These are phyloP conservation scores for Polygonum maritimum DNA, from an alignment of 148 eudicot genomes.

Conservation along the genomic window DNA sequence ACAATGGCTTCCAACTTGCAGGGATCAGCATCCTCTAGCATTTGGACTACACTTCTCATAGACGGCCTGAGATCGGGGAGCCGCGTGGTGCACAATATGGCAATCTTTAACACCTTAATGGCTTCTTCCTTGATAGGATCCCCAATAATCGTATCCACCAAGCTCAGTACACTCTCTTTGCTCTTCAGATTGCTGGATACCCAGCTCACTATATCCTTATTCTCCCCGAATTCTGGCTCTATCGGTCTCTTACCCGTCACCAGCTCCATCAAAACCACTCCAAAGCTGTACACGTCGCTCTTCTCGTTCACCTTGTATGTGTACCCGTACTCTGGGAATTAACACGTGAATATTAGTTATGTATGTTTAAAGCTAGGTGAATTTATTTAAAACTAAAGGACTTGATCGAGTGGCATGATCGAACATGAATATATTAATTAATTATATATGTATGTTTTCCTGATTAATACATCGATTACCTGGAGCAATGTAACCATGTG, in stretches of 20 bases:
- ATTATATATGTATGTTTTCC: too few species aligned
- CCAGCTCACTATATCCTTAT: slow-evolving; percentile 70
- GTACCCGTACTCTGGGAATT: slow-evolving; percentile 75
- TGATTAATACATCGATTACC: too few species aligned
- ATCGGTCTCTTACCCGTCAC: slow-evolving; percentile 84
- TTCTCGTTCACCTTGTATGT: slow-evolving; percentile 77
- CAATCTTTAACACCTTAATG: slow-evolving; percentile 58
- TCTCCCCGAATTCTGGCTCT: slow-evolving; percentile 65
- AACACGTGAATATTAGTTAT: background rate
- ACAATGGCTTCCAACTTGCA: slow-evolving; percentile 35
- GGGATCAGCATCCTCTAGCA: slow-evolving; percentile 84
- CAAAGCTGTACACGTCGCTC: slow-evolving; percentile 90
- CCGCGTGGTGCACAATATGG: slow-evolving; percentile 55
- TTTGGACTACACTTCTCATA: slow-evolving; percentile 74
- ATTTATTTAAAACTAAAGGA: too few species aligned
- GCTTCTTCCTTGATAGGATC: slow-evolving; percentile 47
- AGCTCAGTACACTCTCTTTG: slow-evolving; percentile 46
- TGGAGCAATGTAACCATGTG: slow-evolving; percentile 94
- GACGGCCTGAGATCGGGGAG: slow-evolving; percentile 61
- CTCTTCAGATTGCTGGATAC: slow-evolving; percentile 57
- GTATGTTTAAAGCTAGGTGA: background rate
- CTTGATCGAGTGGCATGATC: background rate
- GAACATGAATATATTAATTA: too few species aligned
- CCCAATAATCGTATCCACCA: slow-evolving; percentile 44
- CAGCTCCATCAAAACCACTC: slow-evolving; percentile 85